Evolutionary conservation across 768 basidiomycete species (phyloP).

Genomic region (Leccinum sublutescens): DNA sequence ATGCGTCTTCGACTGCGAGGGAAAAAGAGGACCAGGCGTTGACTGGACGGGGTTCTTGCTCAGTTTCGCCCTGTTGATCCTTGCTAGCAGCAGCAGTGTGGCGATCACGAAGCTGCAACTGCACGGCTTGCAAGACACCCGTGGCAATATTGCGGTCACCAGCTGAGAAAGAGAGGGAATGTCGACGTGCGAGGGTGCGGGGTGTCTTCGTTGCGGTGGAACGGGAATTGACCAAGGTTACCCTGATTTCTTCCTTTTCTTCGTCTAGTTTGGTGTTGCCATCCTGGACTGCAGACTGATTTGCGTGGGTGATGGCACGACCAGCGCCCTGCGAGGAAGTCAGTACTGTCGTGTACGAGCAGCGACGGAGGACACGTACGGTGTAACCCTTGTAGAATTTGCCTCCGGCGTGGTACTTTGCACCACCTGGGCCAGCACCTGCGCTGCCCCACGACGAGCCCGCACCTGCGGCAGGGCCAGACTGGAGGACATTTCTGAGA

Average conservation of each 20-base stretch:
- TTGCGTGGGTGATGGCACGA: slow-evolving; percentile 72
- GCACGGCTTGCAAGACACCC: slow-evolving; percentile 61
- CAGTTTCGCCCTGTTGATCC: slow-evolving; percentile 18
- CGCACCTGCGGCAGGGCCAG: slow-evolving; percentile 43
- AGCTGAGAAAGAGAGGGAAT: slow-evolving; percentile 53
- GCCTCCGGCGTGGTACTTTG: slow-evolving; percentile 70
- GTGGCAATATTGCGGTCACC: slow-evolving; percentile 37
- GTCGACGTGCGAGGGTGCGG: slow-evolving; percentile 54
- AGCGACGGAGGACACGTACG: slow-evolving; percentile 39
- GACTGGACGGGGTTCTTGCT: slow-evolving; percentile 28
- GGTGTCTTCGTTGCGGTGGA: slow-evolving; percentile 31
- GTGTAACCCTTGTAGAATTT: slow-evolving; percentile 69
- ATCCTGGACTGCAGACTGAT: slow-evolving; percentile 57
- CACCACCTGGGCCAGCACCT: slow-evolving; percentile 63
- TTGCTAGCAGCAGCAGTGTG: slow-evolving; percentile 42
- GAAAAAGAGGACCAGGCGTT: slow-evolving; percentile 21
- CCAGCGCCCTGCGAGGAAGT: slow-evolving; percentile 53
- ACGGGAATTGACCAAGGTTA: slow-evolving; percentile 32
- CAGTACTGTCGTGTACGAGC: neutral
- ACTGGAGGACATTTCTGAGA: slow-evolving; percentile 75
- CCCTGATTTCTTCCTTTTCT: slow-evolving; percentile 52
- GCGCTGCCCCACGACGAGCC: slow-evolving; percentile 54
- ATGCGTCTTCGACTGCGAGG: slow-evolving; percentile 18
- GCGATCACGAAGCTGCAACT: slow-evolving; percentile 58
- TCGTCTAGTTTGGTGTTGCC: slow-evolving; percentile 47